Evolutionary conservation across 768 basidiomycete genomes (phyloP), one percentile per base, ranked within the genome.

Genomic region (Serendipita vermifera): DNA sequence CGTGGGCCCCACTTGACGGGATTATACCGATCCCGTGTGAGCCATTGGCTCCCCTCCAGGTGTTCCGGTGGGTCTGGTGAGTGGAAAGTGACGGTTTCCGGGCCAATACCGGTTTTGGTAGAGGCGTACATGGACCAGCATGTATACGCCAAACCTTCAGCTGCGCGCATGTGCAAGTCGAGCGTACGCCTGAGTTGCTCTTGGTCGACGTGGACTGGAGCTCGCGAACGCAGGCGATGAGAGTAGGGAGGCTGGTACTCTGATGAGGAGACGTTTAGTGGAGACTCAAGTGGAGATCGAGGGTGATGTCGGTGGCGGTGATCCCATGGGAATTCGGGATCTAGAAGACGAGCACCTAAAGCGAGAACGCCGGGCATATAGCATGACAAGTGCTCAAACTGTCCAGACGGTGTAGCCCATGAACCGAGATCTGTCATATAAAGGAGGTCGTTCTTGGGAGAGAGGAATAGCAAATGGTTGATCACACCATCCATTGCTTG

Each of bases 101-200:
- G 64, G 9, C 61, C 63, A 26, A 64, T 29, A 5, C 64, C 64
- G 20, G 55, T 61, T 17, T 26, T 13, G 20, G 51, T 33, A 24
- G 63, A 63, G 6, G 58, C 63, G 38, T 62, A 64, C 57, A 55
- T 54, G 14, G 51, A 38, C 59, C 60, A 64, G 39, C 64, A 64
- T 11, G 64, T 62, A 48, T 58, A 59, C n/a, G 61, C 62, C 3
- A 64, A 56, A 15, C 64, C 64, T 35, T 63, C 60, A 7, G 64
- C 64, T 2, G 61, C 64, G 61, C 64, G 63, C 24, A 36, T 51
- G 39, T 62, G 62, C 55, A 64, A 33, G 41, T 43, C 41, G 41
- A 43, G 41, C 41, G 14, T 43, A 22, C 14, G 14, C 24, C 24
- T 43, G 11, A 43, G 20, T 1, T 43, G 11, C 41, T 22, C 24